phyloP scores from a whole-genome alignment of 169 alveolate genomes.

The Plasmodium coatneyi region DNA sequence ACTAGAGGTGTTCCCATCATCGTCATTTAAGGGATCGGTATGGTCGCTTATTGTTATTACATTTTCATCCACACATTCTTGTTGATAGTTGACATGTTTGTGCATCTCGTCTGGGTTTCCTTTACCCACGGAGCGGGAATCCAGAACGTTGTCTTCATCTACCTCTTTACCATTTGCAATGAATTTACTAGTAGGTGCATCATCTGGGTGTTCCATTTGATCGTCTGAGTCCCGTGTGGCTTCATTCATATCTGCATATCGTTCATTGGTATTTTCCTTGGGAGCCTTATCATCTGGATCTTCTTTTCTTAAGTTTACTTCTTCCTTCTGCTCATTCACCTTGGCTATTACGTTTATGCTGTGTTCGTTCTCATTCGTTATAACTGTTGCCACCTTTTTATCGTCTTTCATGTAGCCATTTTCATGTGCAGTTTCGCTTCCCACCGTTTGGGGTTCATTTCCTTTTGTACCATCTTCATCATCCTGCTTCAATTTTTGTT shows the following conservation, averaged over 20 bases:
- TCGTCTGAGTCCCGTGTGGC: not conserved
- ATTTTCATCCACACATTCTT: not conserved
- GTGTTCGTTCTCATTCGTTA: not conserved
- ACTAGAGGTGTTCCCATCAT: not conserved
- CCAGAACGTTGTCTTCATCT: not conserved
- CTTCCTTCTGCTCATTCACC: not conserved
- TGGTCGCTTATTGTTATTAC: not conserved
- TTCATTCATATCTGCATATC: not conserved
- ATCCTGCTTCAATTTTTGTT: not conserved
- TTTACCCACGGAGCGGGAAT: not conserved
- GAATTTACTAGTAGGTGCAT: not conserved
- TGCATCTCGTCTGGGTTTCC: not conserved
- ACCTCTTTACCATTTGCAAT: conserved; percentile 3
- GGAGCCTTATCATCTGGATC: not conserved
- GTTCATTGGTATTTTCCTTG: not conserved
- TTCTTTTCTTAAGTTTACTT: not conserved
- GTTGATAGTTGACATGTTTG: not conserved
- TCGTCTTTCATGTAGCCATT: not conserved
- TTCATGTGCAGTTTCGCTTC: not conserved
- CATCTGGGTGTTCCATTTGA: not conserved
- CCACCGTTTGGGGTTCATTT: not conserved
- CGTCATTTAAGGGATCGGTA: not conserved
- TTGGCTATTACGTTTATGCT: not conserved
- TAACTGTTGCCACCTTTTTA: not conserved
- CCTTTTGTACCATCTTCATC: conserved; percentile 2